These are phyloP conservation scores for Fusarium redolens DNA, from an alignment of 2,329 filamentous ascomycete species.

Conservation along the genomic window DNA sequence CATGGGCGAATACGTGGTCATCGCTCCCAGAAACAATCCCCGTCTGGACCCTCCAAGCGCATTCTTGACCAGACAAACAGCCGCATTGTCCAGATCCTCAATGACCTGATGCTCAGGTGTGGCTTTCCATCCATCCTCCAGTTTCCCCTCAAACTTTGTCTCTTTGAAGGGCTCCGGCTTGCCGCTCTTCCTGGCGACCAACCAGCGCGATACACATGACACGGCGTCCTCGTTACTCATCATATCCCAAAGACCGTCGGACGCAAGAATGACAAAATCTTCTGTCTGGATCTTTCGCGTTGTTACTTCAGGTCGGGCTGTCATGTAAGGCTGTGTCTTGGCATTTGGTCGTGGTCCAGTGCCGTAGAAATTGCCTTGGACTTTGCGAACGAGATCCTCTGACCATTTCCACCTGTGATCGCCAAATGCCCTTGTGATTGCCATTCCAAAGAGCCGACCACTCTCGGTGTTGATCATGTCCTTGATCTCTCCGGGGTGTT, in stretches of 20 bases:
- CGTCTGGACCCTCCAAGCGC: constrained; percentile 80
- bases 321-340: constrained; percentile 73
- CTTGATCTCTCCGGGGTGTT: constrained; percentile 72
- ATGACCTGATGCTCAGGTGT: constrained; percentile 72
- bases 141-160: constrained; percentile 30
- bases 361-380: constrained; percentile 61
- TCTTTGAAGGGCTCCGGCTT: constrained; percentile 41
- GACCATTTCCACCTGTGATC: constrained; percentile 77
- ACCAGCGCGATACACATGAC: constrained; percentile 67
- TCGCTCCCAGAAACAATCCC: constrained; percentile 77
- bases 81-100: constrained; percentile 79
- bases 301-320: constrained; percentile 72
- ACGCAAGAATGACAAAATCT: constrained; percentile 73
- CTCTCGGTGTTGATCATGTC: constrained; percentile 60
- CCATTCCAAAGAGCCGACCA: constrained; percentile 71
- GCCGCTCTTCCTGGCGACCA: constrained; percentile 46
- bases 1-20: constrained; percentile 78
- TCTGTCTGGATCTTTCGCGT: constrained; percentile 62
- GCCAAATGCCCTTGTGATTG: constrained; percentile 74
- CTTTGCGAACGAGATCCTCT: constrained; percentile 52
- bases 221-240: constrained; percentile 69
- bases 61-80: constrained; percentile 84
- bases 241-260: constrained; percentile 74
- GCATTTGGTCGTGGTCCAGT: constrained; percentile 56
- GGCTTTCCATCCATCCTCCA: constrained; percentile 41